Percentiles rank a stretch among this genome's conserved stretches.
Conservation (phyloP, 768 basidiomycete species). For the Suillus subalutaceus region DNA sequence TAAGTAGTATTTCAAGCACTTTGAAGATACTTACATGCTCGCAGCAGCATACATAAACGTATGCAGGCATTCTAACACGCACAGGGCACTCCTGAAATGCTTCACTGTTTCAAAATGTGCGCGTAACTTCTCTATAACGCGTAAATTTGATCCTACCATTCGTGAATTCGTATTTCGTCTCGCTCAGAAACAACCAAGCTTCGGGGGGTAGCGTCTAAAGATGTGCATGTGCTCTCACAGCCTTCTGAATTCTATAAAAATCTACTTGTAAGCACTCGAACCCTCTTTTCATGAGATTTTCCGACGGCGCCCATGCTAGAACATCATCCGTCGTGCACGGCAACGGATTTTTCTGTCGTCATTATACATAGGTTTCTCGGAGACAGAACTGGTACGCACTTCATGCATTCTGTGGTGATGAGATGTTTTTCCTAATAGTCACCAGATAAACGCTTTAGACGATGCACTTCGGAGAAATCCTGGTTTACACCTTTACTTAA, state of each 20-base stretch:
- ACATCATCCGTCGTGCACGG: conserved; percentile 77
- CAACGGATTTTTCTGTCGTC: conserved; percentile 87
- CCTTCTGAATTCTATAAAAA: conserved; percentile 60
- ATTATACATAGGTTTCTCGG: conserved; percentile 82
- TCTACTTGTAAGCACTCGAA: conserved; percentile 52
- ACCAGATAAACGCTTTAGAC: conserved; percentile 74
- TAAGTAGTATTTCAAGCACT: neutral
- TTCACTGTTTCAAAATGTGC: conserved; percentile 25
- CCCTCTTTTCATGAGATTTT: neutral
- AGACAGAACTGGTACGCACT: conserved; percentile 72
- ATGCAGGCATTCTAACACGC: conserved; percentile 8
- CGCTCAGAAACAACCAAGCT: conserved; percentile 47
- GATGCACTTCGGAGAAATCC: conserved; percentile 60
- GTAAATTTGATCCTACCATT: conserved; percentile 37
- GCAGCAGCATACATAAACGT: conserved; percentile 10
- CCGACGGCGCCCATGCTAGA: conserved; percentile 42
- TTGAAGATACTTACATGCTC: conserved; percentile 12
- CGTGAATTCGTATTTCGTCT: conserved; percentile 41
- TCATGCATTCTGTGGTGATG: neutral
- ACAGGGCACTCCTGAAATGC: conserved; percentile 9
- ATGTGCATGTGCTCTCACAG: conserved; percentile 55
- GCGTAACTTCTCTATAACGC: conserved; percentile 33
- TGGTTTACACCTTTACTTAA: conserved; percentile 65
- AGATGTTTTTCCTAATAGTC: neutral
- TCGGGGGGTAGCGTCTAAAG: conserved; percentile 45